These are phyloP conservation scores for Nakazawaea molendinolei DNA, from an alignment of 805 yeast genomes.

Conservation along the genomic window DNA sequence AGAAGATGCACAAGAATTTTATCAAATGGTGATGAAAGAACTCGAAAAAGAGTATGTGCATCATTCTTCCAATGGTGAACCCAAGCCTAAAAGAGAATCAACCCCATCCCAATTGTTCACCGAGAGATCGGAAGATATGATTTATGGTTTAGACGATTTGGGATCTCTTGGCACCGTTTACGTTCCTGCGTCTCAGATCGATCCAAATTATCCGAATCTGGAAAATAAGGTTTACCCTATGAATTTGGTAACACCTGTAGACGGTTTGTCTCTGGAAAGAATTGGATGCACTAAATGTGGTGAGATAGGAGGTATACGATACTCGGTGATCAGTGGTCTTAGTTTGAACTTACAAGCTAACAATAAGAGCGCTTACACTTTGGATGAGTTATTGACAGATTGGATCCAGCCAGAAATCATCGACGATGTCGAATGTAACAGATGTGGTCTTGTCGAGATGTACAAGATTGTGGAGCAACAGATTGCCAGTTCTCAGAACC, in stretches of 20 bases:
- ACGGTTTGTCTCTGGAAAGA: conserved; percentile 81
- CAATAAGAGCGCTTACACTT: conserved; percentile 33
- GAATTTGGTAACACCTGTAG: conserved; percentile 78
- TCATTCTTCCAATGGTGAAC: conserved; percentile 24
- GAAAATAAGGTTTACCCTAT: conserved; percentile 41
- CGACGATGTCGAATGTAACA: conserved; percentile 89
- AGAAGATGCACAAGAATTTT: conserved; percentile 96
- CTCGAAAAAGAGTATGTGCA: conserved; percentile 49
- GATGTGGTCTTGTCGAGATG: conserved; percentile 75
- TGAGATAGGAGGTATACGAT: conserved; percentile 87
- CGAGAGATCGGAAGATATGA: conserved; percentile 21
- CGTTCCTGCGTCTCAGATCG: conserved; percentile 71
- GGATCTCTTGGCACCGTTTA: conserved; percentile 60
- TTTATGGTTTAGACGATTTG: conserved; percentile 35
- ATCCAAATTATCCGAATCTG: conserved; percentile 51
- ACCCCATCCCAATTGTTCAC: conserved; percentile 6
- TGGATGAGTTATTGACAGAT: conserved; percentile 49
- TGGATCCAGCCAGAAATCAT: conserved; percentile 81
- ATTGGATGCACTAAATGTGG: conserved; percentile 90
- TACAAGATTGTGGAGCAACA: conserved; percentile 40
- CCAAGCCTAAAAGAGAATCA: conserved; percentile 9
- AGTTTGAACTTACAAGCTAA: conserved; percentile 59
- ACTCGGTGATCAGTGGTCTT: conserved; percentile 69
- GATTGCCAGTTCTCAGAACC: conserved; percentile 20
- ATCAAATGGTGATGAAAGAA: conserved; percentile 67